Percentiles rank a stretch among this genome's conserved stretches.
phyloP scores from a whole-genome alignment of 768 basidiomycete genomes.

The Podaxis sp. region DNA sequence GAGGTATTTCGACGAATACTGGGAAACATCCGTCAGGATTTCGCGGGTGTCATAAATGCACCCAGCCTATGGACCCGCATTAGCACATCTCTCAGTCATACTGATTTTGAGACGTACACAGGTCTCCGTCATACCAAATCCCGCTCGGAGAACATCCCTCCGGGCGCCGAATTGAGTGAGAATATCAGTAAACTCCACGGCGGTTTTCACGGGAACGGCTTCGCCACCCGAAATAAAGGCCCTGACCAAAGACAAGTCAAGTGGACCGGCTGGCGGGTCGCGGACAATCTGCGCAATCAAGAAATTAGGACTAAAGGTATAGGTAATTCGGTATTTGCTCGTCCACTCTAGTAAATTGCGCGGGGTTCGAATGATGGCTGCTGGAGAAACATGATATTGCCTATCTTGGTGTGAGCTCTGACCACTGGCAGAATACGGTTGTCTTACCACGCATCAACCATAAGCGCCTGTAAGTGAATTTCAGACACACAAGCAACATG shows the following conservation, averaged over 20 bases:
- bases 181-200: constrained; percentile 9
- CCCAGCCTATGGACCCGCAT: neutral
- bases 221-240: constrained; percentile 10
- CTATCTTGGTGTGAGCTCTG: neutral
- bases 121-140: constrained; percentile 12
- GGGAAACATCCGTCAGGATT: neutral
- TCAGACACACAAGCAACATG: constrained; percentile 12
- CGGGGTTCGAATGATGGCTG: constrained; percentile 5
- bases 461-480: constrained; percentile 9
- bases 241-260: constrained; percentile 1
- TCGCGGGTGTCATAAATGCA: constrained; percentile 12
- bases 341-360: constrained; percentile 6
- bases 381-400: constrained; percentile 10
- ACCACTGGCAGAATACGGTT: neutral
- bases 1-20: constrained; percentile 1
- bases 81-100: neutral
- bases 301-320: constrained; percentile 11
- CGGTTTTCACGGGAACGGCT: constrained; percentile 9
- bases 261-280: neutral
- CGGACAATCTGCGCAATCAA: constrained; percentile 9
- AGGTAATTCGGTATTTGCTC: constrained; percentile 5
- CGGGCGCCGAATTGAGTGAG: neutral
- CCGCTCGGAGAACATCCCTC: constrained; percentile 12
- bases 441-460: constrained; percentile 7
- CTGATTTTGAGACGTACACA: neutral